A percentile compares a stretch with the other conserved stretches of the same genome.
Evolutionary conservation across 75 land plant genomes (phyloP).

Genomic region (Sequoiadendron giganteum): DNA sequence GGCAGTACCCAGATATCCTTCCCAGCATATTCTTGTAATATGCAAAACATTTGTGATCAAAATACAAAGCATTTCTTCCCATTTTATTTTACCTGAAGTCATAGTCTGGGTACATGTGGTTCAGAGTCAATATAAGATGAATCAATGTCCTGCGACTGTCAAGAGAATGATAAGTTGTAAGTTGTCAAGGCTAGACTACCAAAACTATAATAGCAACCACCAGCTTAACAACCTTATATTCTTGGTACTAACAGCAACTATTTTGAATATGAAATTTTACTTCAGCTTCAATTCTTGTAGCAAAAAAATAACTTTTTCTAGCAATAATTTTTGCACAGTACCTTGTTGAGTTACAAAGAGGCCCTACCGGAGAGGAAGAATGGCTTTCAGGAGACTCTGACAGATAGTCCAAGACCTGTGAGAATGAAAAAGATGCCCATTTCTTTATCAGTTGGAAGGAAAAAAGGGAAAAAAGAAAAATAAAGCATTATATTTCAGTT

Average conservation of each 20-base stretch:
- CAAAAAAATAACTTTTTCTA: neutral
- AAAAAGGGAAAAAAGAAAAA: neutral
- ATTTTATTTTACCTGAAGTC: slow-evolving; percentile 77
- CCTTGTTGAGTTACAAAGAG: slow-evolving; percentile 66
- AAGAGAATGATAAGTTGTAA: slow-evolving; percentile 1
- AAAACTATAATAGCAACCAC: neutral
- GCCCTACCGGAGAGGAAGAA: slow-evolving; percentile 69
- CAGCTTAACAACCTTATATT: neutral
- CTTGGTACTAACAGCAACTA: neutral
- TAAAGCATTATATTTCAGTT: neutral
- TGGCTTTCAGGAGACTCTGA: slow-evolving; percentile 52
- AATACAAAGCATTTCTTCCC: neutral
- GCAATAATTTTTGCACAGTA: slow-evolving; percentile 10
- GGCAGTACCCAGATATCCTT: slow-evolving; percentile 65
- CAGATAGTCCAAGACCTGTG: slow-evolving; percentile 77
- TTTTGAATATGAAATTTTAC: neutral
- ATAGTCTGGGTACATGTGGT: slow-evolving; percentile 89
- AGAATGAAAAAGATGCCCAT: neutral
- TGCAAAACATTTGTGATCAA: neutral
- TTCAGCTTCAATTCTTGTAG: neutral
- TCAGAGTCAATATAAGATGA: slow-evolving; percentile 67
- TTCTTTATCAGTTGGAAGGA: neutral
- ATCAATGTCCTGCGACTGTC: slow-evolving; percentile 84
- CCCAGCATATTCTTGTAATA: slow-evolving; percentile 4
- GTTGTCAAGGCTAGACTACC: neutral